A percentile compares a stretch with the other conserved stretches of the same genome.
These are phyloP conservation scores for Rhizopogon roseolus DNA, from an alignment of 768 basidiomycete species.

Conservation along the genomic window DNA sequence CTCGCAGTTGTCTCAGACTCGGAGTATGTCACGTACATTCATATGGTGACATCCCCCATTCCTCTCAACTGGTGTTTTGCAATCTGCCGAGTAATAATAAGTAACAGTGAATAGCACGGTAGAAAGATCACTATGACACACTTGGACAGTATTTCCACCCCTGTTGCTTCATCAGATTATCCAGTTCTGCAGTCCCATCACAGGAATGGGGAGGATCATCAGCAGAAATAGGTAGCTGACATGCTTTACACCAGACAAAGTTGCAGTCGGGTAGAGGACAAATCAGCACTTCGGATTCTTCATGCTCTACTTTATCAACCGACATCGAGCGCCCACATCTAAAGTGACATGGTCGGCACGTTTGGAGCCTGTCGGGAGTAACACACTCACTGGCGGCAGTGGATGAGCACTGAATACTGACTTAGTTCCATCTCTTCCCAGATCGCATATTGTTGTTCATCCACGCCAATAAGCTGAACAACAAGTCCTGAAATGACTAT, in stretches of 20 bases:
- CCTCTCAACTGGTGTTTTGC: constrained; percentile 46
- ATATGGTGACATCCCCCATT: constrained; percentile 55
- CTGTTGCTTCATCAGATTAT: constrained; percentile 41
- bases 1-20: neutral
- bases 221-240: constrained; percentile 35
- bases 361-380: neutral
- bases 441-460: constrained; percentile 34
- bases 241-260: constrained; percentile 58
- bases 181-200: constrained; percentile 52
- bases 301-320: constrained; percentile 47
- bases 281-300: constrained; percentile 32
- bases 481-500: constrained; percentile 36
- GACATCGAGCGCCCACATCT: constrained; percentile 48
- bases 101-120: neutral
- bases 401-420: constrained; percentile 35
- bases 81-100: constrained; percentile 25
- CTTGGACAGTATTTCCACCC: constrained; percentile 69
- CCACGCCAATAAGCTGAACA: constrained; percentile 42
- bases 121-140: constrained; percentile 14
- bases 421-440: constrained; percentile 45
- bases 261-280: constrained; percentile 49
- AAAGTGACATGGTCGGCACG: neutral
- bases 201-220: constrained; percentile 47
- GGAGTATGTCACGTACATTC: constrained; percentile 35
- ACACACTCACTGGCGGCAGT: constrained; percentile 46